Conservation (phyloP, 345 rosid species). For the Corchorus olitorius region DNA sequence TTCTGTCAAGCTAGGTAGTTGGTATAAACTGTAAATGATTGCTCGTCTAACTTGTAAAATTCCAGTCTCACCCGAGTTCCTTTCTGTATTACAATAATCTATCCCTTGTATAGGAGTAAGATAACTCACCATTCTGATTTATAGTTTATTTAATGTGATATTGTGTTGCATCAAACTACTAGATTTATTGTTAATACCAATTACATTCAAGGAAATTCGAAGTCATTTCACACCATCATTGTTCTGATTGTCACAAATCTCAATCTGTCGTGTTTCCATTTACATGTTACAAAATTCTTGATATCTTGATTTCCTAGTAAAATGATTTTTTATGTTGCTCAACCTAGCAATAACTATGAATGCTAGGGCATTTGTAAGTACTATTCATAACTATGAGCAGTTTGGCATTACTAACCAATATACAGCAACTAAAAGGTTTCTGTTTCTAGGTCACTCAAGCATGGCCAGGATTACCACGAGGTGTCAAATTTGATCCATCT, state of each 20-base stretch:
- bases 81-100: neutral
- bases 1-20: neutral
- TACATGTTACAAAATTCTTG: neutral
- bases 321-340: neutral
- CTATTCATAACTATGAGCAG: slow-evolving; percentile 2
- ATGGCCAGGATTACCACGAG: slow-evolving; percentile 95
- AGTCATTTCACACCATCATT: neutral
- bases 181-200: slow-evolving; percentile 2
- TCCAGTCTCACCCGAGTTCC: neutral
- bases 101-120: neutral
- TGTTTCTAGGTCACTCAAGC: slow-evolving; percentile 62
- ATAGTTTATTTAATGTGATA: neutral
- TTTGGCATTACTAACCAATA: neutral
- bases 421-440: slow-evolving; percentile 2
- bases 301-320: neutral
- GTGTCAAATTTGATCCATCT: slow-evolving; percentile 96
- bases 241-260: neutral
- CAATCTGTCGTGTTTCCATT: neutral
- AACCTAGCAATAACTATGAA: neutral
- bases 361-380: neutral
- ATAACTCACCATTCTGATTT: neutral
- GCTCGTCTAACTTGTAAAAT: neutral
- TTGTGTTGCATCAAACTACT: neutral
- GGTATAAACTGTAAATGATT: neutral
- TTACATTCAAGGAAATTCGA: neutral